Conservation (phyloP, 192 early-diverging fungal species). For the Gorgonomyces haynaldii region DNA sequence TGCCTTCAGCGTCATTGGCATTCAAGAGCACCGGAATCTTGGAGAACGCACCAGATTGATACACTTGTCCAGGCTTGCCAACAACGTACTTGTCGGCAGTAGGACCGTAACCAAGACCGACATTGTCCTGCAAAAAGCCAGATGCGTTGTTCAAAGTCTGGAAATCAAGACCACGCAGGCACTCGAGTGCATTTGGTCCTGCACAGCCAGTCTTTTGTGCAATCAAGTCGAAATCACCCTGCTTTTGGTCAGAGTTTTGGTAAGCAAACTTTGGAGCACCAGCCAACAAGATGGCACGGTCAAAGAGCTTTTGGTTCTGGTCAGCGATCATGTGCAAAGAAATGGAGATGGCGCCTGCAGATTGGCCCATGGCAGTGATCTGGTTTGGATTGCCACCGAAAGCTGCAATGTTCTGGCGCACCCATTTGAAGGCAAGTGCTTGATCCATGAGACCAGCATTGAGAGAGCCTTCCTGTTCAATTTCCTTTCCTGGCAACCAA, state of each 20-base stretch:
- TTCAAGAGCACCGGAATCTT: background rate
- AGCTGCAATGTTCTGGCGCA: slow-evolving; percentile 41
- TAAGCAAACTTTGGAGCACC: background rate
- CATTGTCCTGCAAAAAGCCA: background rate
- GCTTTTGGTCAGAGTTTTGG: background rate
- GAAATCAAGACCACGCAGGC: background rate
- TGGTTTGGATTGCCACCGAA: slow-evolving; percentile 50
- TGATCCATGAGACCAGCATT: slow-evolving; percentile 28
- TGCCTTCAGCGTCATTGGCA: slow-evolving; percentile 1
- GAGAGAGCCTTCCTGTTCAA: slow-evolving; percentile 7
- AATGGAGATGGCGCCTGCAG: slow-evolving; percentile 36
- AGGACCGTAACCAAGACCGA: background rate
- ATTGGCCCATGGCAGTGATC: slow-evolving; percentile 47
- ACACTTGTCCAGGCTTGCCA: background rate
- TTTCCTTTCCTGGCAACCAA: slow-evolving; percentile 11
- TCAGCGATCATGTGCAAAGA: slow-evolving; percentile 5
- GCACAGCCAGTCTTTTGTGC: background rate
- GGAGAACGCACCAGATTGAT: background rate
- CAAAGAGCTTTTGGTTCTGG: background rate
- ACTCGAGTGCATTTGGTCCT: slow-evolving; percentile 1
- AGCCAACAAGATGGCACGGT: background rate
- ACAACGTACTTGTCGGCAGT: background rate
- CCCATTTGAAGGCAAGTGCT: slow-evolving; percentile 38
- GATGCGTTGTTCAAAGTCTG: background rate
- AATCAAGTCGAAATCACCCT: background rate